Conservation (phyloP, 2,329 filamentous ascomycete genomes). For the Talaromyces pinophilus region DNA sequence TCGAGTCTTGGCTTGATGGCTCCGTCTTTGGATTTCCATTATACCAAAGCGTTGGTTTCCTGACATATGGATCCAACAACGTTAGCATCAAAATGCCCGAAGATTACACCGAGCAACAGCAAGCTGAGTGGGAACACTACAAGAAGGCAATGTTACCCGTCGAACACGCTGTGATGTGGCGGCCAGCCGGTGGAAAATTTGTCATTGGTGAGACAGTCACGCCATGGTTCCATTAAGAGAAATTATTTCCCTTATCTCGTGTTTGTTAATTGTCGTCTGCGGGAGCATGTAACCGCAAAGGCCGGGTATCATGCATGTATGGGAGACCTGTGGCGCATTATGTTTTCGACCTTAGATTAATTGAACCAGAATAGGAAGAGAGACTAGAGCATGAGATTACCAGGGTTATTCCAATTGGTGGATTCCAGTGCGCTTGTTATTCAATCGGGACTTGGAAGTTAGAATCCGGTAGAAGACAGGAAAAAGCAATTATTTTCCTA, state of each 20-base stretch:
- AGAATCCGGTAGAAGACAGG: background rate
- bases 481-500: background rate
- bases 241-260: background rate
- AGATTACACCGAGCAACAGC: conserved; percentile 8
- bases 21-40: conserved; percentile 10
- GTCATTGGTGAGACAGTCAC: conserved; percentile 20
- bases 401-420: background rate
- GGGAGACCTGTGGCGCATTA: background rate
- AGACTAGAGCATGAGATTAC: background rate
- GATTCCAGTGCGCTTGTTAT: background rate
- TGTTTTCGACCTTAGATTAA: background rate
- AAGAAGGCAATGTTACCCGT: conserved; percentile 11
- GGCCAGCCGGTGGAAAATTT: conserved; percentile 13
- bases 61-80: conserved; percentile 18
- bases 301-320: background rate
- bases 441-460: background rate
- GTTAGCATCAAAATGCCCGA: conserved; percentile 6
- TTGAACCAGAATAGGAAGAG: background rate
- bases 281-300: background rate
- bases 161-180: conserved; percentile 19
- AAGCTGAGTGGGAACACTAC: conserved; percentile 19
- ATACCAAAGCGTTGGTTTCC: conserved; percentile 16
- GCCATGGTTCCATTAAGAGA: conserved; percentile 10
- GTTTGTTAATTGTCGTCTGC: background rate
- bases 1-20: conserved; percentile 16